Base-by-base conservation (phyloP, 202 grass and related monocot species). In the Saccharum hybrid region DNA sequence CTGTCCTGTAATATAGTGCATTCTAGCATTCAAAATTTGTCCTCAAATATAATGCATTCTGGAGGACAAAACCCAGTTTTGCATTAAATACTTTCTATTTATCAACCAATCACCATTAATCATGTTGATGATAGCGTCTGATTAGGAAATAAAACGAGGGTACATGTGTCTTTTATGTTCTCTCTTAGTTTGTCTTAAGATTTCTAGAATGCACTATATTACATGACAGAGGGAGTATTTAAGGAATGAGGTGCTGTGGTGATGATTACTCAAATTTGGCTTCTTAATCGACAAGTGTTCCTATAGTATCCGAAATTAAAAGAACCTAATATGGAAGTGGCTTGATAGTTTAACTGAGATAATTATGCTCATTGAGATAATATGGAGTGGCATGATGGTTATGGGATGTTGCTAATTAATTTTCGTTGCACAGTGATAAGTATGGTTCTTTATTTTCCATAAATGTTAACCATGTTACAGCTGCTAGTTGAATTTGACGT, bases 191-290 rank as follows among this genome's bases (percentile, higher is more conserved):
- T 33, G 33, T 33, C 33, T 33, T 3, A 33, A 33, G 3, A 33
- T 33, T 2, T 3, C 33, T 3, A 33, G 33, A 33, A 33, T 33
- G 33, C 33, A 33, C 2, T 33, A 33, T 33, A 33, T 33, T 33
- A 3, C 3, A 33, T 2, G 33, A 33, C 3, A 3, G 33, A 33
- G 33, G 33, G 33, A 33, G 33, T 74, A 39, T 15, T 51, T 42
- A 66, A 54, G 19, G 38, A 69, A 69, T 8, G 16, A 51, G 21
- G 69, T 40, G 36, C 16, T 38, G 33, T 63, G 69, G 56, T 52
- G 12, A 60, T 45, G 34, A 64, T 26, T 80, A 66, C 3, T 75
- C 26, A 63, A 69, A 51, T 60, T 79, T 79, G 26, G 10, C 45
- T 64, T 75, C 41, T 70, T 80, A 6, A 37, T 34, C 13, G 51